These are phyloP conservation scores for Beauveria scarabaeidicola DNA, from an alignment of 2,329 filamentous ascomycete genomes.

Conservation along the genomic window DNA sequence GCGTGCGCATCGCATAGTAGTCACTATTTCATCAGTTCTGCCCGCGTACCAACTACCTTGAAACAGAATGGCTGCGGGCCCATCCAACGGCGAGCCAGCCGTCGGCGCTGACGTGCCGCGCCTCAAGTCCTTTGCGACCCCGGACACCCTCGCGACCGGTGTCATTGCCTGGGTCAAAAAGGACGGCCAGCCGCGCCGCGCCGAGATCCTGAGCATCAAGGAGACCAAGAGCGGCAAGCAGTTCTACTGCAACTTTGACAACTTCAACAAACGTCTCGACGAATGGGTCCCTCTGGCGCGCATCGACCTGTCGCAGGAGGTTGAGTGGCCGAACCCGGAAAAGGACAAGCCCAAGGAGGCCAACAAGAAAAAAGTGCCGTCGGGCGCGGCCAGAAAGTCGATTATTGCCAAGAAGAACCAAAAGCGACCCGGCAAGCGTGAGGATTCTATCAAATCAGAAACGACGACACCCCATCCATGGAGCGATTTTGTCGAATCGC, in stretches of 20 bases:
- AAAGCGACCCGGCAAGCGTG: constrained; percentile 46
- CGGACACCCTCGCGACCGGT: constrained; percentile 63
- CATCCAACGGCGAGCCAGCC: constrained; percentile 40
- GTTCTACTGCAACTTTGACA: constrained; percentile 96
- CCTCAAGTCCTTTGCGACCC: constrained; percentile 73
- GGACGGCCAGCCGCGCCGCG: constrained; percentile 79
- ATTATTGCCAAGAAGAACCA: constrained; percentile 48
- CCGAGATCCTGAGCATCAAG: constrained; percentile 92
- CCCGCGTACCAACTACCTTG: neutral
- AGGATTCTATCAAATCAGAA: constrained; percentile 46
- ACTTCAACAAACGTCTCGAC: constrained; percentile 80
- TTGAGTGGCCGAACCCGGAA: constrained; percentile 92
- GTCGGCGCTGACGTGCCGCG: constrained; percentile 50
- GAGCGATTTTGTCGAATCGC: constrained; percentile 42
- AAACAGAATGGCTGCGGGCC: constrained; percentile 41
- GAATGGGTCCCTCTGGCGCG: constrained; percentile 83
- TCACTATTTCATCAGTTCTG: neutral
- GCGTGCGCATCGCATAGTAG: neutral
- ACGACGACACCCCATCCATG: constrained; percentile 46
- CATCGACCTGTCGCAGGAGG: constrained; percentile 80
- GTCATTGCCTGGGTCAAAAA: constrained; percentile 55
- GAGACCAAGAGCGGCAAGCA: constrained; percentile 80
- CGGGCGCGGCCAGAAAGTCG: constrained; percentile 48
- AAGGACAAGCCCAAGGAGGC: constrained; percentile 68
- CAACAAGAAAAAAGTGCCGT: constrained; percentile 64